These are phyloP conservation scores for Xylariaceae sp. DNA, from an alignment of 2,329 filamentous ascomycete species.

Conservation along the genomic window DNA sequence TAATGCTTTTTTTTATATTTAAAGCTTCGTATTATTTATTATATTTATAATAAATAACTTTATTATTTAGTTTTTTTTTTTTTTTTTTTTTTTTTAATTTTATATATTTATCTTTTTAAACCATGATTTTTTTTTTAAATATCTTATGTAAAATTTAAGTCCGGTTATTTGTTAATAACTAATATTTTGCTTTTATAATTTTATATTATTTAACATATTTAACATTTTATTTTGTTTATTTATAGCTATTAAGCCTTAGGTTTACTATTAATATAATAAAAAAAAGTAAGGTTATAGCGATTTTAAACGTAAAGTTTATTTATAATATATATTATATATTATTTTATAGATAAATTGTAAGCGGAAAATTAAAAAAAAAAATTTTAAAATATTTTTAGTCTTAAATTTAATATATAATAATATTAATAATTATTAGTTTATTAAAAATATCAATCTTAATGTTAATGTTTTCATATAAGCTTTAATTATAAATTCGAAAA, in stretches of 20 bases:
- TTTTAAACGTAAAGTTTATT: not conserved
- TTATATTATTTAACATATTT: conserved; percentile 11
- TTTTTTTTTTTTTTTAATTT: no score
- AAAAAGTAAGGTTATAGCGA: not conserved
- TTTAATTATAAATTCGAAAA: not conserved
- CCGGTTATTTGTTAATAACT: conserved; percentile 9
- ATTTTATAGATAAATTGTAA: not conserved
- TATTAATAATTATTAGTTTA: not conserved
- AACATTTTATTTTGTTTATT: conserved; percentile 3
- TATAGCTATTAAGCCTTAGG: not conserved
- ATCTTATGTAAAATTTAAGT: conserved; percentile 1
- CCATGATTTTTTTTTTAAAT: conserved; percentile 13
- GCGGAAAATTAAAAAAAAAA: conserved; percentile 12
- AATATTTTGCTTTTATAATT: conserved; percentile 2
- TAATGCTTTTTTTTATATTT: conserved; percentile 1
- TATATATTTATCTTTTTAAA: no score
- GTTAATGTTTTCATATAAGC: not conserved
- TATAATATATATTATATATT: conserved; percentile 9
- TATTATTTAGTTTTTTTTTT: no score
- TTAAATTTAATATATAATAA: not conserved
- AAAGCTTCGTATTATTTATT: not conserved
- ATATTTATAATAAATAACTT: not conserved
- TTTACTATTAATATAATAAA: not conserved
- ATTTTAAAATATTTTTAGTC: not conserved
- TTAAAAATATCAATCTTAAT: not conserved